Conservation (phyloP, 208 protist species). For the Trypanosoma scelopori region DNA sequence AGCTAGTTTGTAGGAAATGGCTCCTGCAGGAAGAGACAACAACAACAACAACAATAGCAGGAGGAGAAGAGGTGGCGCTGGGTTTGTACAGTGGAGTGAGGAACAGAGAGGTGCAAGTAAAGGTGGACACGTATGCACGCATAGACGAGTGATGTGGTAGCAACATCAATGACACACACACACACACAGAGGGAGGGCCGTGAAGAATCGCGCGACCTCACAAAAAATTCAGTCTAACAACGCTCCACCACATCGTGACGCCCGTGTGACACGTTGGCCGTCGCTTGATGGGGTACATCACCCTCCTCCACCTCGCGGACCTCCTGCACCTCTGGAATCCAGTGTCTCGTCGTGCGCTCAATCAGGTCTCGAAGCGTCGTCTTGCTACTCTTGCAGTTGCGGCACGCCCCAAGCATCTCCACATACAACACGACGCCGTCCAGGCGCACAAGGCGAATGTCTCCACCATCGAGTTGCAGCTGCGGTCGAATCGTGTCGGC, state of each 20-base stretch:
- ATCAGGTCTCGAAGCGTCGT: constrained; percentile 87
- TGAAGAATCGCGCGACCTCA: neutral
- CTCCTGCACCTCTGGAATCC: constrained; percentile 83
- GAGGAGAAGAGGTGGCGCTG: constrained; percentile 2
- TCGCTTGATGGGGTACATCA: neutral
- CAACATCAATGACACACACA: constrained; percentile 8
- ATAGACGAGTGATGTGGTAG: neutral
- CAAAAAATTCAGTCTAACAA: neutral
- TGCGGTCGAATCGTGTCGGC: constrained; percentile 80
- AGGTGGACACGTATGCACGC: neutral
- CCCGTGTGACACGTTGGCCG: neutral
- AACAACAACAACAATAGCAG: constrained; percentile 4
- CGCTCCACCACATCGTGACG: neutral
- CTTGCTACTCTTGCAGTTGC: constrained; percentile 83
- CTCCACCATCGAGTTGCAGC: constrained; percentile 91
- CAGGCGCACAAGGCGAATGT: constrained; percentile 85
- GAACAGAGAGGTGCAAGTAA: neutral
- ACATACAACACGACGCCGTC: constrained; percentile 70
- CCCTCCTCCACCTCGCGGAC: constrained; percentile 52
- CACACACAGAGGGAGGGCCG: constrained; percentile 2
- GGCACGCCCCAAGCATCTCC: constrained; percentile 90
- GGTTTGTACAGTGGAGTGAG: neutral
- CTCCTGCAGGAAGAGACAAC: neutral
- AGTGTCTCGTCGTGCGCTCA: constrained; percentile 90
- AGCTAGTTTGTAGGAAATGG: neutral